These are phyloP conservation scores for Wickerhamomyces rabaulensis DNA, from an alignment of 805 yeast species.

Conservation along the genomic window DNA sequence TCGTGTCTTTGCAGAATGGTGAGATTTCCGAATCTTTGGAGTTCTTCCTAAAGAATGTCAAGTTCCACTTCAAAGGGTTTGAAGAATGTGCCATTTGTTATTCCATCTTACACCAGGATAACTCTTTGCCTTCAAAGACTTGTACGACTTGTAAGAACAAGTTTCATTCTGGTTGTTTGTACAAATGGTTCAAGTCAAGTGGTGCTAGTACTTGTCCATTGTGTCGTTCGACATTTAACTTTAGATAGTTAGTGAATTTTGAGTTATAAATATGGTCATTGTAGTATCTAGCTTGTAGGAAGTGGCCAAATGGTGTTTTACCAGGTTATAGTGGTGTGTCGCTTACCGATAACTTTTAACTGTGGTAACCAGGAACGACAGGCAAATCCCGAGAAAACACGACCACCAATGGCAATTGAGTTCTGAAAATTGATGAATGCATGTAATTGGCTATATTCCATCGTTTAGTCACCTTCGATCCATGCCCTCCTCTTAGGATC, in stretches of 20 bases:
- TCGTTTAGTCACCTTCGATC: too few species aligned
- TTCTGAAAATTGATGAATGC: too few species aligned
- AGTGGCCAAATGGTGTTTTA: too few species aligned
- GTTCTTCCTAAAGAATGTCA: conserved; percentile 54
- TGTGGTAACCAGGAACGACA: too few species aligned
- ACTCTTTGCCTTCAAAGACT: conserved; percentile 80
- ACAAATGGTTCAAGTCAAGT: conserved; percentile 95
- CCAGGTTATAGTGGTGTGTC: too few species aligned
- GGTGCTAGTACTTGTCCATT: conserved; percentile 92
- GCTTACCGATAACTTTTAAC: too few species aligned
- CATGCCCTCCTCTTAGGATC: too few species aligned
- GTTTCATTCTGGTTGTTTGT: conserved; percentile 93
- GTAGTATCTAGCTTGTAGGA: background rate
- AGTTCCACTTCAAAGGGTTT: conserved; percentile 84
- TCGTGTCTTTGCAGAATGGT: conserved; percentile 70
- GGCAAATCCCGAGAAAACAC: too few species aligned
- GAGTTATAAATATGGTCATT: background rate
- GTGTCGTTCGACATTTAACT: conserved; percentile 68
- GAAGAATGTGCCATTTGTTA: conserved; percentile 98
- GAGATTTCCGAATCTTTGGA: conserved; percentile 42
- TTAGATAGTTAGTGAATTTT: conserved; percentile 20
- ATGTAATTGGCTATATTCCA: too few species aligned
- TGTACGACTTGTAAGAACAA: conserved; percentile 91
- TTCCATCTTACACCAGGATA: conserved; percentile 80
- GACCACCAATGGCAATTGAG: too few species aligned